Evolutionary conservation across 2,329 filamentous ascomycete genomes (phyloP).

Genomic region (Nemania sp.): DNA sequence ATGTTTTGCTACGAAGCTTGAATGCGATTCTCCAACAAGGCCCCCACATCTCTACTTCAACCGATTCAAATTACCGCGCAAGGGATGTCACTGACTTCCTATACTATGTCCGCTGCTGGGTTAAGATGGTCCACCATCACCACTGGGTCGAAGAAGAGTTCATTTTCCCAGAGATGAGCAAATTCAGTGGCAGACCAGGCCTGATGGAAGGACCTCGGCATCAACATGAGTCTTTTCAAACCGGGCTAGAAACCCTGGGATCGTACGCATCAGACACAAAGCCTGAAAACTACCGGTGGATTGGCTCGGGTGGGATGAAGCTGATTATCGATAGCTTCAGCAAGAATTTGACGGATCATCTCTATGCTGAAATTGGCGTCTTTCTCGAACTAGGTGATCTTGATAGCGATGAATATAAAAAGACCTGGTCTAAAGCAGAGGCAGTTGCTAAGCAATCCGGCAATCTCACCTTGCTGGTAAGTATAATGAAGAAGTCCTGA

Average conservation of each 20-base stretch:
- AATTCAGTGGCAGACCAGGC: conserved; percentile 46
- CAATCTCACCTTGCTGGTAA: conserved; percentile 38
- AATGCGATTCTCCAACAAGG: conserved; percentile 53
- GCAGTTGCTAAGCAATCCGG: conserved; percentile 35
- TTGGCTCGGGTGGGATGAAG: conserved; percentile 39
- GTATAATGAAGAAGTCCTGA: background rate
- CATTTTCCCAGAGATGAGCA: conserved; percentile 53
- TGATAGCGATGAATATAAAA: conserved; percentile 37
- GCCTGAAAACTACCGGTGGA: conserved; percentile 41
- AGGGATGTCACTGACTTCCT: conserved; percentile 47
- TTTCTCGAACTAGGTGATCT: conserved; percentile 44
- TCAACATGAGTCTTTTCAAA: conserved; percentile 52
- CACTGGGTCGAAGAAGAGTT: conserved; percentile 51
- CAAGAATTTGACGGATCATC: conserved; percentile 21
- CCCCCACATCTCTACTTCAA: conserved; percentile 38
- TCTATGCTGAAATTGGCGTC: conserved; percentile 48
- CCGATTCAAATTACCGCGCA: conserved; percentile 23
- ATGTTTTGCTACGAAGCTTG: conserved; percentile 48
- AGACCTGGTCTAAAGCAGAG: conserved; percentile 39
- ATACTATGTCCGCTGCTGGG: conserved; percentile 50
- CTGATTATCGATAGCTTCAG: conserved; percentile 45
- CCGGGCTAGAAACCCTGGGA: conserved; percentile 45
- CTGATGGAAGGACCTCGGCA: conserved; percentile 51
- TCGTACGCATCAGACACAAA: conserved; percentile 45
- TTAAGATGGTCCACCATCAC: conserved; percentile 53